Base-by-base conservation (phyloP, 2,329 filamentous ascomycete species). In the Aureobasidium subglaciale region DNA sequence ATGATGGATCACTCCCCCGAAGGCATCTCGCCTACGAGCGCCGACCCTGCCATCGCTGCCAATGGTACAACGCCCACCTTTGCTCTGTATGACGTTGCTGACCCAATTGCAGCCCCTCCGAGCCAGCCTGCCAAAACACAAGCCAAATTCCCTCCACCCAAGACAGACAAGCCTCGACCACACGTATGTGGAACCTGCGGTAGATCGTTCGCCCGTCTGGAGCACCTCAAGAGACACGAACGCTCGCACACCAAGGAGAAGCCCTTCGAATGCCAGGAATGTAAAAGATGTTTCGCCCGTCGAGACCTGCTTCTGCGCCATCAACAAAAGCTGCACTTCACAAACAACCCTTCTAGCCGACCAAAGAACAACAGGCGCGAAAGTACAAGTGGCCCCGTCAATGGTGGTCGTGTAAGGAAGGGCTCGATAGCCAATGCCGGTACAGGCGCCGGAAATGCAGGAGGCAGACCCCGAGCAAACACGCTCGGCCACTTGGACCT, bases 191-290 rank as follows among this genome's bases (percentile, higher is more conserved):
- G 79, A 37, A 97, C 91, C 45, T 99, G 93, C 71, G 83, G 85
- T 65, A 85, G 93, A 62, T 95, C 89, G 29, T 99, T 99, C 71
- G 93, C 93, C 57, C 85, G 93, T 59, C 76, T 99, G 64, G 93
- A 99, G 74, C 93, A 99, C 71, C 76, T 99, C 63, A 99, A 99
- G 76, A 87, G 93, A 59, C 93, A 99, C 72, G 93, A 97, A 74
- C 84, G 93, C 60, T 96, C 90, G n/a, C 91, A 96, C 70, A 96
- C 91, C 41, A 96, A 99, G 71, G 91, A 99, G 75, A 99, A 99
- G 77, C 93, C 93, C 1, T 99, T 99, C 65, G 90, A 96, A 72
- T 99, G 93, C 66, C 89, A 90, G 25, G 90, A 97, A 71, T 99
- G 93, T 72, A 82, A 89, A 34, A 78, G 93, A 73, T 97, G 93